Evolutionary conservation across 768 basidiomycete species (phyloP).

Genomic region (Psilocybe cubensis): DNA sequence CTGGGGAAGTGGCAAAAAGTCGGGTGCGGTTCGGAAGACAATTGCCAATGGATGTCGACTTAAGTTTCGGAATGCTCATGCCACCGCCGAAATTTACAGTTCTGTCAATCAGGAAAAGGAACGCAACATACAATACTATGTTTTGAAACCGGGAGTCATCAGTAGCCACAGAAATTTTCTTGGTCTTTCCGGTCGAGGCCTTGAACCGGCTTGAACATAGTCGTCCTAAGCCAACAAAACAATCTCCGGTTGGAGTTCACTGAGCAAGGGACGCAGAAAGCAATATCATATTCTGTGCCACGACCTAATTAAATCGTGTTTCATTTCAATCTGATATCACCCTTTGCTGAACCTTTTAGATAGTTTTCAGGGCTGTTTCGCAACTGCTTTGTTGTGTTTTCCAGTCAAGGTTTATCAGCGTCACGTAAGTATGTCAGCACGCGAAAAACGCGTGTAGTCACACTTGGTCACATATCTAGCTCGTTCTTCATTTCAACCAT

Average conservation of each 20-base stretch:
- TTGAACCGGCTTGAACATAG: background rate
- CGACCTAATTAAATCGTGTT: background rate
- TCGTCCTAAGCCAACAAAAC: background rate
- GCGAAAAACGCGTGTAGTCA: slow-evolving; percentile 27
- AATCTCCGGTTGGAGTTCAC: slow-evolving; percentile 6
- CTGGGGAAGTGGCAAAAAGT: background rate
- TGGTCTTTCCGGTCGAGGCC: background rate
- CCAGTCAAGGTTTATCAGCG: no score
- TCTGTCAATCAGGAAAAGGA: slow-evolving; percentile 24
- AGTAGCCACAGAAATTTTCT: background rate
- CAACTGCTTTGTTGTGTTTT: no score
- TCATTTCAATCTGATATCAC: background rate
- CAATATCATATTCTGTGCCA: background rate
- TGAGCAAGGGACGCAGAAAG: background rate
- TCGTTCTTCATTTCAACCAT: slow-evolving; percentile 24
- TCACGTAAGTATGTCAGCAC: background rate
- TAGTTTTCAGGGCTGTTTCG: background rate
- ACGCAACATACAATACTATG: slow-evolving; percentile 5
- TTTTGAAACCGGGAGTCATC: no score
- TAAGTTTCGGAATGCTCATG: slow-evolving; percentile 10
- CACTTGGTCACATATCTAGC: slow-evolving; percentile 23
- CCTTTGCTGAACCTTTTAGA: background rate
- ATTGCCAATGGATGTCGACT: background rate
- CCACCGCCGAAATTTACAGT: slow-evolving; percentile 25
- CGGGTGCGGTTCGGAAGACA: slow-evolving; percentile 1